Percentiles rank a stretch among this genome's conserved stretches.
phyloP scores from a whole-genome alignment of 129 eudicot species.

The Helichrysum umbraculigerum region DNA sequence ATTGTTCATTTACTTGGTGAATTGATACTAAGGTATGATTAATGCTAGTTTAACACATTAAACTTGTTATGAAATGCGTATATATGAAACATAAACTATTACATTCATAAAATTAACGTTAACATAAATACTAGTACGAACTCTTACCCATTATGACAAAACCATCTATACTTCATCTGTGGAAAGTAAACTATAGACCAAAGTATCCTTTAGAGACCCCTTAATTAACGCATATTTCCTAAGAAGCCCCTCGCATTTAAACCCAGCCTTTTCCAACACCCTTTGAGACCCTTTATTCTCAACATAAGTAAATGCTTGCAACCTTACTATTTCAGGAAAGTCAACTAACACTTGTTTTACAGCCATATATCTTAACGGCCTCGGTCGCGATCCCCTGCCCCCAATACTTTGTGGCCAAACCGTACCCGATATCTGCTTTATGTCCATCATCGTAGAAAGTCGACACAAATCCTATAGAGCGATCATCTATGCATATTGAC shows the following conservation, averaged over 20 bases:
- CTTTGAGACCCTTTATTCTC: constrained; percentile 46
- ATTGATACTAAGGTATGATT: too few species aligned
- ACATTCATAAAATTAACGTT: too few species aligned
- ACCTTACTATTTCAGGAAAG: constrained; percentile 12
- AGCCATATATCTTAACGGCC: constrained; percentile 42
- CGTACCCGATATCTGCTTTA: constrained; percentile 36
- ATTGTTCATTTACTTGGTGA: too few species aligned
- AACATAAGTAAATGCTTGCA: constrained; percentile 37
- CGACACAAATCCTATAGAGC: constrained; percentile 35
- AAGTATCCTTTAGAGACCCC: constrained; percentile 29
- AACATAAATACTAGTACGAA: too few species aligned
- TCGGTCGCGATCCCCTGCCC: constrained; percentile 31
- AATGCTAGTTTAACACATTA: too few species aligned
- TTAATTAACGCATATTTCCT: constrained; percentile 35
- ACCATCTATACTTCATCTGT: too few species aligned
- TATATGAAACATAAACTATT: too few species aligned
- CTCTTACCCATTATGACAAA: too few species aligned
- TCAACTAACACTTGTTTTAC: constrained; percentile 31
- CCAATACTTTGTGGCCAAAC: constrained; percentile 8
- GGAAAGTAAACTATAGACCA: not conserved
- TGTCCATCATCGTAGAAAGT: constrained; percentile 26
- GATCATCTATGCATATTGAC: constrained; percentile 41
- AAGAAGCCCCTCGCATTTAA: not conserved
- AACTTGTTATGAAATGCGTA: too few species aligned
- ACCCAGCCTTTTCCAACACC: constrained; percentile 19